Evolutionary conservation across 257 asterid genomes (phyloP).

Genomic region (Nicotiana obtusifolia): DNA sequence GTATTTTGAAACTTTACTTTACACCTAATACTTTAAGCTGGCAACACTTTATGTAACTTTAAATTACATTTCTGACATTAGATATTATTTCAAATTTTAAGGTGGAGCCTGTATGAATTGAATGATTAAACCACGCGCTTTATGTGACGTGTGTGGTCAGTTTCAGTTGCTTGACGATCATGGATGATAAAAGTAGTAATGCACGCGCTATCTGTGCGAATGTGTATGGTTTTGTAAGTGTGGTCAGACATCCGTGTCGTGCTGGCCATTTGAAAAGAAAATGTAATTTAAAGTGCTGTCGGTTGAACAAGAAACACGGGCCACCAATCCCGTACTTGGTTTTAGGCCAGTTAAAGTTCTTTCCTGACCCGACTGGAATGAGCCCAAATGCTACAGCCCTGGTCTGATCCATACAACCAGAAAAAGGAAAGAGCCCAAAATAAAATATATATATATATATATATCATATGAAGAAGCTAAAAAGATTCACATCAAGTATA

Average conservation of each 20-base stretch:
- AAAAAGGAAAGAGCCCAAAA: too few species aligned
- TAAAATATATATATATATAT: too few species aligned
- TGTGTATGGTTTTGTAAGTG: neutral
- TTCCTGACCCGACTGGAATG: neutral
- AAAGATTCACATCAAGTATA: too few species aligned
- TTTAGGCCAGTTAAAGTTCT: neutral
- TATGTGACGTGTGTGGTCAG: neutral
- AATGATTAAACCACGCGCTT: neutral
- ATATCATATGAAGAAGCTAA: too few species aligned
- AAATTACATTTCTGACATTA: constrained; percentile 24
- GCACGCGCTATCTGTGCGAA: neutral
- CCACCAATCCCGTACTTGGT: neutral
- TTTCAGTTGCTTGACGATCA: neutral
- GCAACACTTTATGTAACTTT: neutral
- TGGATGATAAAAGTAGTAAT: neutral
- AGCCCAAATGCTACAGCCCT: neutral
- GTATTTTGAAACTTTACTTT: constrained; percentile 9
- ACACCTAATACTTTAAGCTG: constrained; percentile 1
- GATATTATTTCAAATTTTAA: neutral
- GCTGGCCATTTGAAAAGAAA: neutral
- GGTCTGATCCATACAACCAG: too few species aligned
- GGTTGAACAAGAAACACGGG: constrained; percentile 10
- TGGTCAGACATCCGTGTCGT: neutral
- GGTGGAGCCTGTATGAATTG: too few species aligned
- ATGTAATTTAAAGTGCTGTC: constrained; percentile 5